Evolutionary conservation across 1,139 yeast genomes (phyloP), one percentile per base, ranked within the genome.

Genomic region (Diutina ranongensis): DNA sequence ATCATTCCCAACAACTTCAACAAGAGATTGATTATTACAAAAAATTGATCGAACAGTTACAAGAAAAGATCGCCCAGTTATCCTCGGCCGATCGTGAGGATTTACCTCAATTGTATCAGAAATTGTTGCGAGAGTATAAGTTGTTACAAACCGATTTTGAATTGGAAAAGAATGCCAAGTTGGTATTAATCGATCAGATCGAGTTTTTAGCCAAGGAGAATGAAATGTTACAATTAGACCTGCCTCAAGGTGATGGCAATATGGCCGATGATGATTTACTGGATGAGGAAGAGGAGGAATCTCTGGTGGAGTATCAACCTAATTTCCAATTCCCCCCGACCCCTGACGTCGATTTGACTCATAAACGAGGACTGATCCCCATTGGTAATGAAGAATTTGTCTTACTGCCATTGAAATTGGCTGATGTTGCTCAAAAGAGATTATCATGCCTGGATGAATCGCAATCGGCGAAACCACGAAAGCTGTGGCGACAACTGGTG

Each of bases 111-210:
- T 64, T 61, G 50, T 67, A 64, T 54, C 56, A 60, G 46, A 58
- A 62, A 46, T 54, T 71, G 35, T 48, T 61, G 40, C 68, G 59
- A 51, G 71, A 63, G 56, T 72, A 53, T 59, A 67, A 55, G 55
- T 64, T 63, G 19, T 65, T 62, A 47, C 66, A 61, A 57, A 68
- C 67, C 55, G 67, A 66, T 55, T 72, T 53, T 53, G 74, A 63
- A 57, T 59, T 76, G 32, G 76, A 73, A 54, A 67, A 68, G 49
- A 76, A 71, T 50, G 72, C 75, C 47, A 76, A 75, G 51, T 59
- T 73, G 50, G 64, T 72, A 40, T 67, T 76, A 46, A 73, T 76
- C 49, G 80, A 75, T 52, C 80, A 76, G 58, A 64, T 76, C 41
- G 82, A 76, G 54, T 62, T 61, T 53, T 61, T 75, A 50, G 64